Conservation (phyloP, 1,284 basidiomycete genomes). For the Ceratobasidium sp. region DNA sequence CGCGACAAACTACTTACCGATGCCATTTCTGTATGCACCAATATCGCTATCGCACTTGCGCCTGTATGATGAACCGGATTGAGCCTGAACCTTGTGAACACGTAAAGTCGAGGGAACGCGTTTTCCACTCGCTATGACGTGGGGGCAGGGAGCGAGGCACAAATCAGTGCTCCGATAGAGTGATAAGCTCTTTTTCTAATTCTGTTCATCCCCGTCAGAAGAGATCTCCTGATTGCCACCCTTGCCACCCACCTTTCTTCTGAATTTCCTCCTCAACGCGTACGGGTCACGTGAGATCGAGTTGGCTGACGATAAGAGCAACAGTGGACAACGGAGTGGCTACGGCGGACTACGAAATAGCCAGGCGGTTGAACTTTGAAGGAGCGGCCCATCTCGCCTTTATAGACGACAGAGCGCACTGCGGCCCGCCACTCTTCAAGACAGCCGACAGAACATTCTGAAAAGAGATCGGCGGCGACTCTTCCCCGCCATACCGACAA, state of each 20-base stretch:
- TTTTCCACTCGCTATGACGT: conserved; percentile 24
- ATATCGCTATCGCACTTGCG: background rate
- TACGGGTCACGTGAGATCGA: conserved; percentile 28
- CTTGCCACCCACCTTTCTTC: conserved; percentile 30
- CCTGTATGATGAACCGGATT: background rate
- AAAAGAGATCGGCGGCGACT: background rate
- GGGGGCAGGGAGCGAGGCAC: background rate
- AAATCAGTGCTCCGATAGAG: background rate
- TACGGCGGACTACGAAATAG: background rate
- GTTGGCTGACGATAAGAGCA: background rate
- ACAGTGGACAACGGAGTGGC: conserved; percentile 6
- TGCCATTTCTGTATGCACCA: conserved; percentile 24
- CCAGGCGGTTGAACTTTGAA: background rate
- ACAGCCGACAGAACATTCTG: conserved; percentile 28
- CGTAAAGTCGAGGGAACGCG: conserved; percentile 24
- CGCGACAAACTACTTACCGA: conserved; percentile 19
- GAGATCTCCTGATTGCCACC: conserved; percentile 7
- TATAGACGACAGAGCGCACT: conserved; percentile 8
- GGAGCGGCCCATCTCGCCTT: background rate
- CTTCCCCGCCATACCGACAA: background rate
- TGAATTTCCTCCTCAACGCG: too few relatives aligned
- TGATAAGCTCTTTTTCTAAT: background rate
- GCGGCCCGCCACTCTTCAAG: conserved; percentile 38
- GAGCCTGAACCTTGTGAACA: conserved; percentile 1
- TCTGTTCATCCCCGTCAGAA: conserved; percentile 4